These are phyloP conservation scores for Gloeopeniophorella convolvens DNA, from an alignment of 768 basidiomycete genomes.

Conservation along the genomic window DNA sequence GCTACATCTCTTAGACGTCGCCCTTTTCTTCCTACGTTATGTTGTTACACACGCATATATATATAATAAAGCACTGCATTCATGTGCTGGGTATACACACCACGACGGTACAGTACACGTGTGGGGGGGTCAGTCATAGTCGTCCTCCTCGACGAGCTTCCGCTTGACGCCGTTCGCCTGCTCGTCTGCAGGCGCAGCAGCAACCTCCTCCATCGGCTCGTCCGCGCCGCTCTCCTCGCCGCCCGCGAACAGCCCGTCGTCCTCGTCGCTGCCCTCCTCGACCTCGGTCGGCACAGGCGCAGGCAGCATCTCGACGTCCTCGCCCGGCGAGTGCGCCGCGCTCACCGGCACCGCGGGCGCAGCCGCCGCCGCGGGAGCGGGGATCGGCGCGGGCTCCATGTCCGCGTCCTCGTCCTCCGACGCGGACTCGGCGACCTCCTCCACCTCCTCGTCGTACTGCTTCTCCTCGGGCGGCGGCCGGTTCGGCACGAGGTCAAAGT, in stretches of 20 bases:
- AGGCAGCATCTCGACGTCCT: slow-evolving; percentile 61
- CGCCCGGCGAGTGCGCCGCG: slow-evolving; percentile 49
- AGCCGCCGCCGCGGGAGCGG: slow-evolving; percentile 20
- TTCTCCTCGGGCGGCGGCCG: slow-evolving; percentile 73
- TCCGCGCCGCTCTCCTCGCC: slow-evolving; percentile 66
- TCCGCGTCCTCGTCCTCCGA: slow-evolving; percentile 58
- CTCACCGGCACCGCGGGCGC: slow-evolving; percentile 39
- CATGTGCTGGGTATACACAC: too few species aligned
- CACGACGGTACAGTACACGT: too few species aligned
- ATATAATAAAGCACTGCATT: too few species aligned
- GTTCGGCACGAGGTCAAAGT: slow-evolving; percentile 84
- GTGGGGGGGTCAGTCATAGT: slow-evolving; percentile 69
- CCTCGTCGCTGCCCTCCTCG: slow-evolving; percentile 72
- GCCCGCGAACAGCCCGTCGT: slow-evolving; percentile 71
- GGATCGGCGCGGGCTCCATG: slow-evolving; percentile 63
- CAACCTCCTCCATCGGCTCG: slow-evolving; percentile 77
- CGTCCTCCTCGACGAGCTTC: slow-evolving; percentile 81
- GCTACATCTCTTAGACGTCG: slow-evolving; percentile 9
- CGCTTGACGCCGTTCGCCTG: slow-evolving; percentile 60
- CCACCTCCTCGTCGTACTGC: slow-evolving; percentile 73
- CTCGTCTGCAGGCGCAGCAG: slow-evolving; percentile 24
- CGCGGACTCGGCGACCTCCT: slow-evolving; percentile 75
- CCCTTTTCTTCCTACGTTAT: not conserved
- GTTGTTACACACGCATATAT: too few species aligned
- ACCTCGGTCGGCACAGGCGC: slow-evolving; percentile 31